These are phyloP conservation scores for Nannizzia gypsea DNA, from an alignment of 2,329 filamentous ascomycete genomes.

Conservation along the genomic window DNA sequence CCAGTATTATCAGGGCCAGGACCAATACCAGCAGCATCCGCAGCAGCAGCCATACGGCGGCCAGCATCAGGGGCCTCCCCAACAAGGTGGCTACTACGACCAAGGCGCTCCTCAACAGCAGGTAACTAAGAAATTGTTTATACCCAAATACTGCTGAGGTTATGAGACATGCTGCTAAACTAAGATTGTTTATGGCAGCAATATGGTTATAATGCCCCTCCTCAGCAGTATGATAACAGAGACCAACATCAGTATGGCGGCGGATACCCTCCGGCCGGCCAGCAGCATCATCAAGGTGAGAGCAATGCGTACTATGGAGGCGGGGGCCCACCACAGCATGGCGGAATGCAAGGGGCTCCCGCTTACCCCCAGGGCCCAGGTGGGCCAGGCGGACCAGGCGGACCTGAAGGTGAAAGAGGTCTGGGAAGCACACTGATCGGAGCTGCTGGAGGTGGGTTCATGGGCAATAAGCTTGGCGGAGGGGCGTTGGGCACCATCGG, in stretches of 20 bases:
- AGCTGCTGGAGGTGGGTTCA: conserved; percentile 27
- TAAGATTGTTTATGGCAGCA: not conserved
- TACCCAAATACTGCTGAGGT: not conserved
- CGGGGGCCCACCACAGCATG: conserved; percentile 3
- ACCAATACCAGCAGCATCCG: conserved; percentile 9
- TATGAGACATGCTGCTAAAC: not conserved
- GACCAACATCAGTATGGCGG: conserved; percentile 12
- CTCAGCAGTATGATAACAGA: conserved; percentile 8
- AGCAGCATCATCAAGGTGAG: conserved; percentile 20
- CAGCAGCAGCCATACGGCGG: conserved; percentile 11
- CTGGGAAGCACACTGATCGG: conserved; percentile 29
- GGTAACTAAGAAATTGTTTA: conserved; percentile 16
- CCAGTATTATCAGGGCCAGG: conserved; percentile 15
- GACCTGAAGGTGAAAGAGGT: conserved; percentile 24
- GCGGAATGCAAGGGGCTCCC: conserved; percentile 5
- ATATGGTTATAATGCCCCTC: not conserved
- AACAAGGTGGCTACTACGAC: conserved; percentile 8
- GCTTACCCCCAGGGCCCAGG: not conserved
- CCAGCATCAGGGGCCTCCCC: conserved; percentile 16
- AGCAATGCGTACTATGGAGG: conserved; percentile 24
- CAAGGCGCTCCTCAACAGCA: conserved; percentile 11
- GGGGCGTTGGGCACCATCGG: conserved; percentile 24
- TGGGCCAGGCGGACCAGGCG: conserved; percentile 9
- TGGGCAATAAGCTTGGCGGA: conserved; percentile 27
- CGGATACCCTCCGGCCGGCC: conserved; percentile 17